These are phyloP conservation scores for Mortierella sp. DNA, from an alignment of 371 early-diverging fungal species.

Conservation along the genomic window DNA sequence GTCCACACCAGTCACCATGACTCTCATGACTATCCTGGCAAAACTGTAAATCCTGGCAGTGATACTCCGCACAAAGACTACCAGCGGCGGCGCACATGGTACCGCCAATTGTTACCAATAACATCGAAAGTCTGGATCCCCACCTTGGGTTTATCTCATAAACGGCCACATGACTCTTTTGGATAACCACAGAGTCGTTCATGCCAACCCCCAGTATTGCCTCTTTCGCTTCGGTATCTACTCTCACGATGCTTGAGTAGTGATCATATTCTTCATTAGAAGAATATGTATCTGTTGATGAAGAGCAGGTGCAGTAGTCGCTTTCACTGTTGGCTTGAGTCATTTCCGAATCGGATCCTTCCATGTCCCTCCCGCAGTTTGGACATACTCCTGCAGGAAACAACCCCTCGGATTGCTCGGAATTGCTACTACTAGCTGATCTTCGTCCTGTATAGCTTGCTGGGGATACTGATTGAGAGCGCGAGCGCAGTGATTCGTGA, in stretches of 20 bases:
- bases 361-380: background rate
- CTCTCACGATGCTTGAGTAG: background rate
- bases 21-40: slow-evolving; percentile 23
- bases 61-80: slow-evolving; percentile 31
- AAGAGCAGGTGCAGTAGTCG: background rate
- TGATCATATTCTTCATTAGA: background rate
- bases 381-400: background rate
- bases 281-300: background rate
- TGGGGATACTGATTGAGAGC: background rate
- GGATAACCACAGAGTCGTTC: slow-evolving; percentile 23
- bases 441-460: background rate
- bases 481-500: background rate
- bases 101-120: slow-evolving; percentile 30
- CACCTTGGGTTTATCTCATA: slow-evolving; percentile 52
- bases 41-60: slow-evolving; percentile 36
- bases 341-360: background rate
- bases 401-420: background rate
- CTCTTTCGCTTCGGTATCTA: background rate
- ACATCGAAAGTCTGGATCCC: slow-evolving; percentile 46
- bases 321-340: background rate
- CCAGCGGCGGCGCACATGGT: slow-evolving; percentile 29
- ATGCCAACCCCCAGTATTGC: background rate
- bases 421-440: background rate
- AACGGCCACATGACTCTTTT: slow-evolving; percentile 49
- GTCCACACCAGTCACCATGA: slow-evolving; percentile 50